Evolutionary conservation across 352 stramenopile genomes (phyloP).

Genomic region (Phytopythium ostracodes): DNA sequence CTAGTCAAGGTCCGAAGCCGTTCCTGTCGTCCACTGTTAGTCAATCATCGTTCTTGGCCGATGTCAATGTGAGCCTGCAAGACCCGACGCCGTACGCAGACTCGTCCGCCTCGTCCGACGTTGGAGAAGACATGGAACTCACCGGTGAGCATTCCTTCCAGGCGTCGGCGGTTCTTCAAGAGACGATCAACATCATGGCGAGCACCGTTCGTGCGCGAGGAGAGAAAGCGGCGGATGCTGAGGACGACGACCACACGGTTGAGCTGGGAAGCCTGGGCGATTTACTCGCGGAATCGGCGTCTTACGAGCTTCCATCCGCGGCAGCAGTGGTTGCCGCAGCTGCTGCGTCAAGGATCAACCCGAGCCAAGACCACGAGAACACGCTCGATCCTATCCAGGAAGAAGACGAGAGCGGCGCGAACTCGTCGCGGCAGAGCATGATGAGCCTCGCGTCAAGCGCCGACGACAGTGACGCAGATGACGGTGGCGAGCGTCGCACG

Average conservation of each 20-base stretch:
- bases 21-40: constrained; percentile 8
- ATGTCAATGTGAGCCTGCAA: constrained; percentile 14
- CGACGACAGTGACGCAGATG: constrained; percentile 55
- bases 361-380: constrained; percentile 31
- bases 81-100: constrained; percentile 53
- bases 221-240: constrained; percentile 5
- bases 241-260: constrained; percentile 45
- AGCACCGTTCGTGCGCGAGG: constrained; percentile 3
- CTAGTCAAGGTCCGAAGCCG: not conserved
- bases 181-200: constrained; percentile 8
- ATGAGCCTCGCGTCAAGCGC: constrained; percentile 70
- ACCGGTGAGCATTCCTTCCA: constrained; percentile 72
- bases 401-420: constrained; percentile 47
- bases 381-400: constrained; percentile 65
- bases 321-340: not conserved
- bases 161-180: constrained; percentile 16
- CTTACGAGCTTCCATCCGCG: constrained; percentile 20
- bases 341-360: not conserved
- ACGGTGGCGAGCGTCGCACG: constrained; percentile 31
- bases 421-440: constrained; percentile 54
- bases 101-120: constrained; percentile 73
- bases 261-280: constrained; percentile 59
- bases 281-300: constrained; percentile 48
- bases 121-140: constrained; percentile 86
- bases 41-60: constrained; percentile 49